These are phyloP conservation scores for Hydrangea macrophylla DNA, from an alignment of 148 eudicot species.

Conservation along the genomic window DNA sequence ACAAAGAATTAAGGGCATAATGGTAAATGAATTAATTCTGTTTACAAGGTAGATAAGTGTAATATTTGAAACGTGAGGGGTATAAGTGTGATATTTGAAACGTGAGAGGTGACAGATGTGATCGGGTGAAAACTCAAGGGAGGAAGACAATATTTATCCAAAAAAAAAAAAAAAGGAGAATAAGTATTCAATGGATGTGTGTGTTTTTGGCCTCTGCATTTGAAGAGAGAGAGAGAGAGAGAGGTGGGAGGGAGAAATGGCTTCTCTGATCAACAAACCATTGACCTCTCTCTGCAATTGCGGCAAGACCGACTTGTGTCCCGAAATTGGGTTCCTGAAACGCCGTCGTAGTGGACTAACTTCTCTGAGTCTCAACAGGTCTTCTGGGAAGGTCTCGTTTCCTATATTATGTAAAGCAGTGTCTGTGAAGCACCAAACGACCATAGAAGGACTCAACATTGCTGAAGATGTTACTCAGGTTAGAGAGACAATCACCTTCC, in stretches of 20 bases:
- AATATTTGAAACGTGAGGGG: no score
- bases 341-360: conserved; percentile 14
- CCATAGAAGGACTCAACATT: conserved; percentile 69
- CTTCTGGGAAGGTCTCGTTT: conserved; percentile 15
- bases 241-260: conserved; percentile 30
- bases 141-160: no score
- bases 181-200: no score
- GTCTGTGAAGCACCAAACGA: conserved; percentile 43
- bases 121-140: no score
- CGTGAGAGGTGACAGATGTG: no score
- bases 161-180: no score
- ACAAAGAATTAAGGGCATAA: no score
- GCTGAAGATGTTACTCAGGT: conserved; percentile 96
- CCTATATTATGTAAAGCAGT: conserved; percentile 57
- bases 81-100: no score
- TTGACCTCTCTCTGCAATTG: conserved; percentile 28
- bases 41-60: no score
- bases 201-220: no score
- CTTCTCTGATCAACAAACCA: conserved; percentile 45
- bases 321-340: conserved; percentile 18
- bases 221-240: background rate
- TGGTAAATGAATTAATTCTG: no score
- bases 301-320: conserved; percentile 25
- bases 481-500: background rate
- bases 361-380: conserved; percentile 24